These are phyloP conservation scores for Adenanthera pavonina DNA, from an alignment of 306 rosid genomes.

Conservation along the genomic window DNA sequence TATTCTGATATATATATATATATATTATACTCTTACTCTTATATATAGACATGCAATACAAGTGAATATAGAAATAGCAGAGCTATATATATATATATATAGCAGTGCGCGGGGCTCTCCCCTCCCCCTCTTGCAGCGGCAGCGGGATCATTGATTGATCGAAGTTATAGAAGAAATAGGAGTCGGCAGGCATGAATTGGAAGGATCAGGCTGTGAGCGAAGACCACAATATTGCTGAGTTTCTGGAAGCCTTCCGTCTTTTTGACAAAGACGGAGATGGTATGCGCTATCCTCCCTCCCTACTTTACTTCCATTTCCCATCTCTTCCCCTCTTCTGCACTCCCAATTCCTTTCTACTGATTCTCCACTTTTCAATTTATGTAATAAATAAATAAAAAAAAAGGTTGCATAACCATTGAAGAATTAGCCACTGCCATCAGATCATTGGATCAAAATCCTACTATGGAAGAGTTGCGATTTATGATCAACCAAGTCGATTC, in stretches of 20 bases:
- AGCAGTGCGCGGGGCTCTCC: no score
- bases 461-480: conserved; percentile 55
- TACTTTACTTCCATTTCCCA: no score
- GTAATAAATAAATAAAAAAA: no score
- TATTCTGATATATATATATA: no score
- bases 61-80: no score
- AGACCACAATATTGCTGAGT: conserved; percentile 57
- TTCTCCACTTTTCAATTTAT: no score
- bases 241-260: conserved; percentile 67
- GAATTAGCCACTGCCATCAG: conserved; percentile 61
- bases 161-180: no score
- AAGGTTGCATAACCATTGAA: conserved; percentile 69
- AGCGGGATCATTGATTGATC: no score
- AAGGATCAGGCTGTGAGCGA: conserved; percentile 43
- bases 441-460: conserved; percentile 54
- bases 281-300: neutral
- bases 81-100: no score
- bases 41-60: no score
- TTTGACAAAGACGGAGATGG: conserved; percentile 78
- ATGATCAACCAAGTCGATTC: conserved; percentile 64
- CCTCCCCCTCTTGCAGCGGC: no score
- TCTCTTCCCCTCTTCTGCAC: neutral
- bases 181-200: neutral
- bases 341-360: neutral
- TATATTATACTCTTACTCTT: no score